phyloP scores from a whole-genome alignment of 768 basidiomycete genomes.

The Pleurotus cornucopiae region DNA sequence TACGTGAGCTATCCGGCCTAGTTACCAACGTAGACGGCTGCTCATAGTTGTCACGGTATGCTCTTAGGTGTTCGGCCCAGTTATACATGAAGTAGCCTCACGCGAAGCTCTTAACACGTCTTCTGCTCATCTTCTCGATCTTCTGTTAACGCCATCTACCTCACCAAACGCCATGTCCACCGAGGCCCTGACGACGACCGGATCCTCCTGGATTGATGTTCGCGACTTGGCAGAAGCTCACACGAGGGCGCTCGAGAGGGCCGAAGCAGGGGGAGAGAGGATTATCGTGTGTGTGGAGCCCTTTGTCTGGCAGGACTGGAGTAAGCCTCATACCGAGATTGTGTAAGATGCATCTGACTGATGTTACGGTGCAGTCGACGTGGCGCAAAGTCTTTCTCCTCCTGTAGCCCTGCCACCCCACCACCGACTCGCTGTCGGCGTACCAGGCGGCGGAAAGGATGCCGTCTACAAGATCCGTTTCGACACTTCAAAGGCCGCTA shows the following conservation, averaged over 20 bases:
- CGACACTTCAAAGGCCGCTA: constrained; percentile 30
- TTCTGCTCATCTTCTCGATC: constrained; percentile 22
- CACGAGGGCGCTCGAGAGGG: constrained; percentile 36
- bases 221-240: constrained; percentile 48
- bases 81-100: constrained; percentile 34
- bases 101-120: constrained; percentile 37
- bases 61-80: constrained; percentile 31
- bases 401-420: constrained; percentile 21
- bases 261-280: constrained; percentile 43
- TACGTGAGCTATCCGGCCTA: constrained; percentile 27
- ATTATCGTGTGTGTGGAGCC: constrained; percentile 27
- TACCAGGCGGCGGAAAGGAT: constrained; percentile 24
- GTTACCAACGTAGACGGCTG: background rate
- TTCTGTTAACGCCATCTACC: constrained; percentile 14
- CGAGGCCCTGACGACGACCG: constrained; percentile 15
- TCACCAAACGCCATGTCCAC: constrained; percentile 13
- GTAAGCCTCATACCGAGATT: constrained; percentile 11
- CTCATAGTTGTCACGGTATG: background rate
- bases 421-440: constrained; percentile 25
- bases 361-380: no score
- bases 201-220: constrained; percentile 33
- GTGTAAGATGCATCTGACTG: no score
- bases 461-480: constrained; percentile 23
- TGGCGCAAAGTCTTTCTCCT: constrained; percentile 28
- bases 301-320: constrained; percentile 24